Percentiles rank a stretch among this genome's conserved stretches.
These are phyloP conservation scores for Amanita phalloides DNA, from an alignment of 768 basidiomycete species.

Conservation along the genomic window DNA sequence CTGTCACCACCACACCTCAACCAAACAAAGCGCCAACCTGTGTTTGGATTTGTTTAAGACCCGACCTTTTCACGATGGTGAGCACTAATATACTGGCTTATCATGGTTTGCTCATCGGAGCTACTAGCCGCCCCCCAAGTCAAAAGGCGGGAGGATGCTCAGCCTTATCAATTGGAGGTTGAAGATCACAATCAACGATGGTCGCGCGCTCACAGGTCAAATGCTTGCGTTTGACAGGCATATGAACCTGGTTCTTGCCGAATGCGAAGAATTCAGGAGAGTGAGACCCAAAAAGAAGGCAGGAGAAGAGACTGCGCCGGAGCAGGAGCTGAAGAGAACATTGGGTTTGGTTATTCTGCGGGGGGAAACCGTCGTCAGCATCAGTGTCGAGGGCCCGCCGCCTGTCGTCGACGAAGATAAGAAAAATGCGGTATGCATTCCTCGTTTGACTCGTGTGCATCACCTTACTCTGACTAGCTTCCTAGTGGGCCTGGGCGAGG, in stretches of 20 bases:
- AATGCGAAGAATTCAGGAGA: slow-evolving; percentile 95
- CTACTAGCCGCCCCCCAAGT: slow-evolving; percentile 82
- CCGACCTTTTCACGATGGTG: slow-evolving; percentile 36
- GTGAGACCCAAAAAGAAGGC: slow-evolving; percentile 88
- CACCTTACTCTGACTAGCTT: slow-evolving; percentile 35
- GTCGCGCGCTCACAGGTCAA: slow-evolving; percentile 90
- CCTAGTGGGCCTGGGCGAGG: slow-evolving; percentile 88
- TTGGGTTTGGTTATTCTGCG: slow-evolving; percentile 95
- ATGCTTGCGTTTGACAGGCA: slow-evolving; percentile 99
- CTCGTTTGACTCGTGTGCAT: slow-evolving; percentile 2
- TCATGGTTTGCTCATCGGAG: slow-evolving; percentile 1
- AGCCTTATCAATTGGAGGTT: slow-evolving; percentile 96
- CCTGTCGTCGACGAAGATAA: slow-evolving; percentile 87
- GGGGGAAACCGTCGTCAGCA: slow-evolving; percentile 92
- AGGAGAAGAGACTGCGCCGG: slow-evolving; percentile 64
- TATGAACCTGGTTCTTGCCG: slow-evolving; percentile 98
- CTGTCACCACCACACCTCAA: no score
- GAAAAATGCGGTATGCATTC: slow-evolving; percentile 54
- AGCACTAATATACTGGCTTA: slow-evolving; percentile 7
- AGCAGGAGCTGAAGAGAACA: slow-evolving; percentile 93
- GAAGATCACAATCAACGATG: slow-evolving; percentile 95
- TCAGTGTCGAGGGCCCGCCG: slow-evolving; percentile 92
- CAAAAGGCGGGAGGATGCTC: slow-evolving; percentile 98
- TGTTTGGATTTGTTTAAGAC: no score
- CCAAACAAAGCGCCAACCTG: no score